phyloP scores from a whole-genome alignment of 1,284 basidiomycete genomes.

The Stygiomarasmius scandens region DNA sequence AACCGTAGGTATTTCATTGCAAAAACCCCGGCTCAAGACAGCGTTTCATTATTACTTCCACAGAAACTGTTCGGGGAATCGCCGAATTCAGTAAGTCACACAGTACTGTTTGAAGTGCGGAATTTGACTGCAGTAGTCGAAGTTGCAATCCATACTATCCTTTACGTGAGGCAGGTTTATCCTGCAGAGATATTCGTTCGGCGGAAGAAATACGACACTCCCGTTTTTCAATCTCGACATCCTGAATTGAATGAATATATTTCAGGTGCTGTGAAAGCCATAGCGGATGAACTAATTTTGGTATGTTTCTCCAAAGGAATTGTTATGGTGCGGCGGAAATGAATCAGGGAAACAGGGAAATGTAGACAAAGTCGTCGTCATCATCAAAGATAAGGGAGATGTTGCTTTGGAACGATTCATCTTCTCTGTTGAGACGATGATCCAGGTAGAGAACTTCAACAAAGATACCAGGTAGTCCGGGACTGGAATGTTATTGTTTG shows the following conservation, averaged over 20 bases:
- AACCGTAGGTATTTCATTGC: constrained; percentile 36
- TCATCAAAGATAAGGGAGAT: constrained; percentile 79
- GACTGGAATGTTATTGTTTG: too few relatives aligned
- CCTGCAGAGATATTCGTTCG: constrained; percentile 86
- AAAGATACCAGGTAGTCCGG: constrained; percentile 69
- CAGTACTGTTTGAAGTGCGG: neutral
- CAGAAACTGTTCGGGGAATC: constrained; percentile 64
- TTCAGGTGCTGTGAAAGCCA: constrained; percentile 74
- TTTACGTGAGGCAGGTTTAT: constrained; percentile 90
- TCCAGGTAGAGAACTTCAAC: constrained; percentile 67
- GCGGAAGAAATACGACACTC: constrained; percentile 85
- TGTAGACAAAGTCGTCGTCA: constrained; percentile 74
- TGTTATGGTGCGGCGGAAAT: neutral
- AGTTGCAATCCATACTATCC: constrained; percentile 88
- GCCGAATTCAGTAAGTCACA: constrained; percentile 63
- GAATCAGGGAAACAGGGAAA: constrained; percentile 51
- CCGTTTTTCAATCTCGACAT: constrained; percentile 90
- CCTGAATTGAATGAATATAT: constrained; percentile 89
- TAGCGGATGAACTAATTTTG: constrained; percentile 73
- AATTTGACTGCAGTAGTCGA: constrained; percentile 62
- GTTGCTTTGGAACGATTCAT: constrained; percentile 81
- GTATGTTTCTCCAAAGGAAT: constrained; percentile 36
- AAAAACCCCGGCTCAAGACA: too few relatives aligned
- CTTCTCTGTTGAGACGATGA: constrained; percentile 73
- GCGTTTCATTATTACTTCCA: neutral